Base-by-base conservation (phyloP, 2,329 filamentous ascomycete species). In the Thelonectria olida region DNA sequence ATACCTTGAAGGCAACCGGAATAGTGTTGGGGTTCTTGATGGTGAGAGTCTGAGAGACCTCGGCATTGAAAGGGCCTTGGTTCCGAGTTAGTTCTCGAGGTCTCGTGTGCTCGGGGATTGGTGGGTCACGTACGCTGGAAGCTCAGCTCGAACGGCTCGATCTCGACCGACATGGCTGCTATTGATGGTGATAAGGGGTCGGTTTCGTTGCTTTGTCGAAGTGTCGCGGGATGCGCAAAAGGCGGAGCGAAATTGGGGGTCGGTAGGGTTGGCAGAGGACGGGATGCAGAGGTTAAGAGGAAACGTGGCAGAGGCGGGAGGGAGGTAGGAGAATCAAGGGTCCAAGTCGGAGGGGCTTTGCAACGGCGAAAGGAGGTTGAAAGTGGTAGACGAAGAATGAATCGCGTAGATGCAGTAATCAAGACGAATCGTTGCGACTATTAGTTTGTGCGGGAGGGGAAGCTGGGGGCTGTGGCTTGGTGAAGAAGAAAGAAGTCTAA, bases 61-160 rank as follows among this genome's bases (percentile, higher is more conserved):
- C 89, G 55, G 83, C 79, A 64, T 85, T 89, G 73, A 91, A 90
- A 52, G 89, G 89, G 64, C 88, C 89, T 91, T 70, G 49, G 55
- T 55, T 63, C 53, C 49, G 60, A 57, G 69, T 72, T 56, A 72
- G 59, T 62, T 45, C 58, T 62, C 61, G 44, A 15, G 45, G 49
- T 59, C 49, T 51, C 52, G 58, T 50, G 58, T 55, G 45, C 38
- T 36, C 25, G 34, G 7, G 15, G 22, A 41, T 53, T 34, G 42
- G 56, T 52, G 55, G 63, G 50, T 71, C 64, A 85, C 91, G 75
- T 85, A 98, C 96, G 92, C 81, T 90, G 91, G 83, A 99, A 99
- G 82, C 89, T 92, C 76, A 99, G 89, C 86, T 98, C 96, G 71
- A 87, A 80, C 62, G 95, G 96, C 73, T 96, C 90, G 76, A 99